Conservation (phyloP, 2,329 filamentous ascomycete genomes). For the Epichloe gansuensis region DNA sequence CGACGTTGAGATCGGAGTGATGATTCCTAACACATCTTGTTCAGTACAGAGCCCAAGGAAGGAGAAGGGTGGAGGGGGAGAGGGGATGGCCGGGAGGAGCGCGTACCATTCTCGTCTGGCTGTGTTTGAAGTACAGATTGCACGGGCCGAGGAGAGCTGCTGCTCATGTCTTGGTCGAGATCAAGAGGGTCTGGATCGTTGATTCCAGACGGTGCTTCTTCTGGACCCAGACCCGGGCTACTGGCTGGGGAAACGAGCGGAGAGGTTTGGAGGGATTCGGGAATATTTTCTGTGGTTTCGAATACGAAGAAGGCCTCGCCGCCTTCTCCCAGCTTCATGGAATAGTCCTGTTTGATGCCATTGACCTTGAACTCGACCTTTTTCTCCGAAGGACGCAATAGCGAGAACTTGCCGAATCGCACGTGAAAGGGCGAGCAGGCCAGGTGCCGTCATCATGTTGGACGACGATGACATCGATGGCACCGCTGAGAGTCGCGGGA, state of each 20-base stretch:
- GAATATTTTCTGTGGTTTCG: constrained; percentile 83
- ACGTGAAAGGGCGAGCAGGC: constrained; percentile 97
- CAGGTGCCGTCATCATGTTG: constrained; percentile 85
- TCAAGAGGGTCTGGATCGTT: constrained; percentile 61
- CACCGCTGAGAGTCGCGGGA: constrained; percentile 88
- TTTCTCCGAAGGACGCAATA: constrained; percentile 90
- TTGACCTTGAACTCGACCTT: constrained; percentile 99
- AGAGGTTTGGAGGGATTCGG: constrained; percentile 88
- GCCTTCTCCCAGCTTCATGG: constrained; percentile 96
- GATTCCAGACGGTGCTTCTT: constrained; percentile 26
- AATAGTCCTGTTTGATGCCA: constrained; percentile 77
- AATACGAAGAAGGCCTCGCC: constrained; percentile 99
- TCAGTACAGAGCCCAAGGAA: constrained; percentile 1
- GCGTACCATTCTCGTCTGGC: constrained; percentile 18
- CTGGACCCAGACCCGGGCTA: constrained; percentile 55
- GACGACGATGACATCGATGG: constrained; percentile 97
- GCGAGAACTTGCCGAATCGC: constrained; percentile 95
- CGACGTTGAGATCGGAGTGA: constrained; percentile 42
- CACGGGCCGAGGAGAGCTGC: constrained; percentile 29
- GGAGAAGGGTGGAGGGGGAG: not conserved
- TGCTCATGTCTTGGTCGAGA: constrained; percentile 36
- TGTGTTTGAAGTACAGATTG: constrained; percentile 28
- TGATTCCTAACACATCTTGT: constrained; percentile 23
- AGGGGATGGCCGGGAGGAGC: not conserved
- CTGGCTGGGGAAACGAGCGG: constrained; percentile 81